A percentile compares a stretch with the other conserved stretches of the same genome.
Conservation (phyloP, 768 basidiomycete genomes). For the Suillus subaureus region DNA sequence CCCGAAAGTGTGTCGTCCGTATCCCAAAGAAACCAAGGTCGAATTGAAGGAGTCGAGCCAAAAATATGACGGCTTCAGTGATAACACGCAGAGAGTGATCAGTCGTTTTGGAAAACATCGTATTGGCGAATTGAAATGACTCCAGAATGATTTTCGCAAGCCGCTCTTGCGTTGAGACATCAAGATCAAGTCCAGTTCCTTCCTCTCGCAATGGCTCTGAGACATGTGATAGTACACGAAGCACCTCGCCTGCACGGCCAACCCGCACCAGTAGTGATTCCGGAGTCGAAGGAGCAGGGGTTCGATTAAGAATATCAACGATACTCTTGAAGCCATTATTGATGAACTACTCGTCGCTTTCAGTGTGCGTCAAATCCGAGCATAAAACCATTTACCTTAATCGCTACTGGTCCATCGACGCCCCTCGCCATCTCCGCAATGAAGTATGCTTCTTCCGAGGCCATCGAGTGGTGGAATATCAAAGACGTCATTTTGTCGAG, state of each 20-base stretch:
- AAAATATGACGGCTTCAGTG: conserved; percentile 51
- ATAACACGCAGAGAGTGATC: conserved; percentile 28
- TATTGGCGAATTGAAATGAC: conserved; percentile 46
- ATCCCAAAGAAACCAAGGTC: conserved; percentile 62
- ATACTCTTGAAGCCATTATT: conserved; percentile 74
- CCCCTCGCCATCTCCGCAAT: conserved; percentile 82
- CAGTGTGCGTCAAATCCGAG: not conserved
- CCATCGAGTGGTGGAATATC: conserved; percentile 73
- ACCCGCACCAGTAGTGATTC: conserved; percentile 43
- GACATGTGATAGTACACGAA: conserved; percentile 69
- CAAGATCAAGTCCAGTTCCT: conserved; percentile 51
- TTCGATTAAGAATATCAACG: conserved; percentile 50
- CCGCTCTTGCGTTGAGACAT: conserved; percentile 51
- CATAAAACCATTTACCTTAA: conserved; percentile 50
- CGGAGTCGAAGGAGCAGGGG: conserved; percentile 27
- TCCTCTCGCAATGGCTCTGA: conserved; percentile 62
- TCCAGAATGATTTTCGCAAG: conserved; percentile 53
- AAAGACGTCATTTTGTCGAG: conserved; percentile 67
- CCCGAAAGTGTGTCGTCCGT: conserved; percentile 57
- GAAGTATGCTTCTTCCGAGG: conserved; percentile 79
- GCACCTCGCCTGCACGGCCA: conserved; percentile 62
- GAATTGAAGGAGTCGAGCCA: conserved; percentile 74
- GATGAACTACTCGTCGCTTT: conserved; percentile 53
- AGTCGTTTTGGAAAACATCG: conserved; percentile 30
- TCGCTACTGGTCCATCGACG: conserved; percentile 63